These are phyloP conservation scores for Neovahlkampfia damariscottae DNA, from an alignment of 78 protist species.

Conservation along the genomic window DNA sequence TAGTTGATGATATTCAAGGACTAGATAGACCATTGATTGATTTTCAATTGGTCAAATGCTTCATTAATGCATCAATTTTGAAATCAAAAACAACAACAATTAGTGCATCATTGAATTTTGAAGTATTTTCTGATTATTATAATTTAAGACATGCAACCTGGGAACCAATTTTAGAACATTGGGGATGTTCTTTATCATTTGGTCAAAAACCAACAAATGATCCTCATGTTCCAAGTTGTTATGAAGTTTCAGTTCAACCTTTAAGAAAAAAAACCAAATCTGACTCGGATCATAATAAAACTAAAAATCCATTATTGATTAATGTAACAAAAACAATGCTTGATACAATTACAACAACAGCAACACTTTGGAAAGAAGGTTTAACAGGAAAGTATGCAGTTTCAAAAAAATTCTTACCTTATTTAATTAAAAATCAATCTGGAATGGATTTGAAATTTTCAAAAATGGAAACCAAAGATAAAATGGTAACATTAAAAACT, in stretches of 20 bases:
- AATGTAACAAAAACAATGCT: neutral
- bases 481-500: no score
- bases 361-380: neutral
- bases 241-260: neutral
- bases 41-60: no score
- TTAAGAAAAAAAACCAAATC: neutral
- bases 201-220: neutral
- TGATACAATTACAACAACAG: neutral
- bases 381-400: neutral
- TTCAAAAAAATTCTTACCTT: neutral
- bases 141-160: neutral
- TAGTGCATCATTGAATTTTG: neutral
- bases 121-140: neutral
- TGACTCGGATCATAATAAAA: no score
- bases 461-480: no score
- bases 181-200: neutral
- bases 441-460: no score
- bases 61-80: neutral
- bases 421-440: neutral
- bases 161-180: neutral
- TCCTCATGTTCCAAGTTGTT: neutral
- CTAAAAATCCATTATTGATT: neutral
- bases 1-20: neutral
- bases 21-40: neutral
- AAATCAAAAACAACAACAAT: neutral